phyloP scores from a whole-genome alignment of 1,139 yeast species.

The Candida neerlandica region DNA sequence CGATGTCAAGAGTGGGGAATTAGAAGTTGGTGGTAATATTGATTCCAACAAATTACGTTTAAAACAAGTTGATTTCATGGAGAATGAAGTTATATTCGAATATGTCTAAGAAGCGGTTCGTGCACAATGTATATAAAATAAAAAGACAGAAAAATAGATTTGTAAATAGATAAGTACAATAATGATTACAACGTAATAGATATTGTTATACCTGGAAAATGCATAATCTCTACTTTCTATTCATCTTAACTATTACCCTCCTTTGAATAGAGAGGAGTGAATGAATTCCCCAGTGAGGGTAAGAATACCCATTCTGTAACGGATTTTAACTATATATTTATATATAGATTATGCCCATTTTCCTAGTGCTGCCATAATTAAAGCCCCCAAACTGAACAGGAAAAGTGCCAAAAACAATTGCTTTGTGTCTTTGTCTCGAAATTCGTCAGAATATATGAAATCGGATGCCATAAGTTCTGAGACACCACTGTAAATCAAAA shows the following conservation, averaged over 20 bases:
- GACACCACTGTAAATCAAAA: conserved; percentile 39
- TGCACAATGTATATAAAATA: background rate
- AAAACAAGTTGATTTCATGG: conserved; percentile 34
- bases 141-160: background rate
- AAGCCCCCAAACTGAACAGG: conserved; percentile 37
- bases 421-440: conserved; percentile 21
- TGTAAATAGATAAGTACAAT: conserved; percentile 1
- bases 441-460: conserved; percentile 33
- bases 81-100: conserved; percentile 31
- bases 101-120: conserved; percentile 4
- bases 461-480: conserved; percentile 47
- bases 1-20: conserved; percentile 22
- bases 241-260: no score
- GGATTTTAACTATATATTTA: background rate
- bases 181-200: background rate
- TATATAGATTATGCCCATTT: conserved; percentile 36
- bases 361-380: conserved; percentile 45
- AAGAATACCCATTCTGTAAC: no score
- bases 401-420: conserved; percentile 26
- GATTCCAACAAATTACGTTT: conserved; percentile 22
- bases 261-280: no score
- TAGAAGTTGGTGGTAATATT: conserved; percentile 28
- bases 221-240: no score
- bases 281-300: no score
- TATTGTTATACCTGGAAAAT: background rate